Conservation (phyloP, 495 filamentous ascomycete species). For the Bryoglossum gracile region DNA sequence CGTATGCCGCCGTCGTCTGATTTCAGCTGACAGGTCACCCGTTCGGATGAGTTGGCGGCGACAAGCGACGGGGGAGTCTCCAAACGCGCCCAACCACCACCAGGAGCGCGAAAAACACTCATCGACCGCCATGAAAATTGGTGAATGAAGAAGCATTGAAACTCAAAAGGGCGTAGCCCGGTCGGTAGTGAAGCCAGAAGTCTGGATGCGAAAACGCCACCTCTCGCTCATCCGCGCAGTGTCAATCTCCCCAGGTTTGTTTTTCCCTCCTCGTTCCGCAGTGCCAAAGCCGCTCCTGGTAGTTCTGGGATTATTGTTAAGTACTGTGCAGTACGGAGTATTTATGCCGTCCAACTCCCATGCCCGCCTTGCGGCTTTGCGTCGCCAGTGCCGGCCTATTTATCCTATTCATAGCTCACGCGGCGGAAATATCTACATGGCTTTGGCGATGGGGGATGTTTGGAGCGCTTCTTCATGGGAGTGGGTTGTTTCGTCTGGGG, state of each 20-base stretch:
- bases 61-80: background rate
- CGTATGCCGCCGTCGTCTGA: too few species aligned
- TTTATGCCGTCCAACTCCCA: background rate
- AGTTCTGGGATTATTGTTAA: background rate
- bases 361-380: background rate
- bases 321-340: background rate
- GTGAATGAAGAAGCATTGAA: background rate
- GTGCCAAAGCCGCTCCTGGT: background rate
- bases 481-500: background rate
- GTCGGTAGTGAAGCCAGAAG: background rate
- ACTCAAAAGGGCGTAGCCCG: background rate
- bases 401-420: slow-evolving; percentile 6
- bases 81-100: slow-evolving; percentile 8
- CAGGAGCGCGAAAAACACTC: background rate
- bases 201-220: background rate
- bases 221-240: too few species aligned
- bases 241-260: too few species aligned
- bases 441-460: background rate
- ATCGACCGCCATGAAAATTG: background rate
- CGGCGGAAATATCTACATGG: background rate
- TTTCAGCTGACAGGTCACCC: slow-evolving; percentile 2
- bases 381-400: background rate
- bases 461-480: background rate
- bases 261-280: too few species aligned
- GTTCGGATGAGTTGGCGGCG: background rate